These are phyloP conservation scores for Asterella californica DNA, from an alignment of 225 moss, liverwort and hornwort species.

Conservation along the genomic window DNA sequence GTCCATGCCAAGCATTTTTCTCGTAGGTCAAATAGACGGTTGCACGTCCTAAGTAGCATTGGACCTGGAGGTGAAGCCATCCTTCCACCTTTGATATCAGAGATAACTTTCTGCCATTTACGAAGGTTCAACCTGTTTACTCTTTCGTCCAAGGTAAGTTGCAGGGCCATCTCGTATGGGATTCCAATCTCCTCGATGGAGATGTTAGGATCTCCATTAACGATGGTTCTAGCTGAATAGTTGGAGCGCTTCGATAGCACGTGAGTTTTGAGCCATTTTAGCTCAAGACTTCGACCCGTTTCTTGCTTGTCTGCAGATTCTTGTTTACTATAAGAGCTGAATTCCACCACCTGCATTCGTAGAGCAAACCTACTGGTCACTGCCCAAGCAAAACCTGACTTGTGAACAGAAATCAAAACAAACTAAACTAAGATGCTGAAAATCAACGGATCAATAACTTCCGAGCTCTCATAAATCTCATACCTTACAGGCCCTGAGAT, in stretches of 20 bases:
- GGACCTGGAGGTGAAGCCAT: constrained; percentile 22
- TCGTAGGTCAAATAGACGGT: constrained; percentile 20
- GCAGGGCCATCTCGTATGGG: constrained; percentile 57
- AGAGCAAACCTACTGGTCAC: neutral
- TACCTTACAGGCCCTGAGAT: constrained; percentile 46
- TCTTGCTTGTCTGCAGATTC: constrained; percentile 37
- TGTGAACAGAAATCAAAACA: neutral
- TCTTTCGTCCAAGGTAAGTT: constrained; percentile 63
- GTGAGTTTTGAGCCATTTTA: constrained; percentile 64
- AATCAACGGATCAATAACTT: neutral
- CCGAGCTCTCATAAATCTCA: neutral
- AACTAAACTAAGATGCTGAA: neutral
- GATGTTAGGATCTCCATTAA: constrained; percentile 77
- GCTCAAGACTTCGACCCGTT: constrained; percentile 64
- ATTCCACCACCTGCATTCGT: constrained; percentile 18
- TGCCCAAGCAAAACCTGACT: neutral
- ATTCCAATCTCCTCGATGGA: constrained; percentile 65
- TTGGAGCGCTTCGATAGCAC: constrained; percentile 68
- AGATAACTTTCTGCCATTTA: constrained; percentile 51
- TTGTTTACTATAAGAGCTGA: constrained; percentile 4
- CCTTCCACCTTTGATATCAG: constrained; percentile 26
- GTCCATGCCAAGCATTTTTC: constrained; percentile 23
- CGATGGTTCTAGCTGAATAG: constrained; percentile 54
- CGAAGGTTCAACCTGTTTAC: constrained; percentile 46
- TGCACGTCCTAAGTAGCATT: constrained; percentile 27